Percentiles rank a stretch among this genome's conserved stretches.
Evolutionary conservation across 1,284 basidiomycete species (phyloP).

Genomic region (Vanrija sp.): DNA sequence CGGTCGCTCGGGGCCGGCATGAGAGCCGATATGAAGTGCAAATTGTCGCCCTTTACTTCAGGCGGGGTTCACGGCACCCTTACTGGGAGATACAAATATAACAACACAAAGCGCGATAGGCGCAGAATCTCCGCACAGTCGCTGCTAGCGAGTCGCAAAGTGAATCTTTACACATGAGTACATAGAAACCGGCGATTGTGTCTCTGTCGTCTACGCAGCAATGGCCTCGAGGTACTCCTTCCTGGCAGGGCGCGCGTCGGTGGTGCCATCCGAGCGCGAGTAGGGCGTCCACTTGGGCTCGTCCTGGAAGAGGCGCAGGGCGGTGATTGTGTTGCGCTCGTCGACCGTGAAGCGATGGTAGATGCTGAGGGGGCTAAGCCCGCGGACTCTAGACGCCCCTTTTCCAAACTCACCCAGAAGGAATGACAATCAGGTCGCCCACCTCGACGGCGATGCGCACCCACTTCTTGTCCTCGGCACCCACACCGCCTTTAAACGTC

Average conservation of each 20-base stretch:
- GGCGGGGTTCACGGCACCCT: too few relatives aligned
- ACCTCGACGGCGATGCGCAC: slow-evolving; percentile 64
- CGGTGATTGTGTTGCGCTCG: slow-evolving; percentile 62
- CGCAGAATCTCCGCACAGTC: too few relatives aligned
- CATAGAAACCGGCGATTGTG: background rate
- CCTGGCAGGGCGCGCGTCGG: slow-evolving; percentile 64
- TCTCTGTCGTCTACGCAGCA: slow-evolving; percentile 1
- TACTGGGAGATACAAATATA: too few relatives aligned
- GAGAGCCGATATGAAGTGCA: too few relatives aligned
- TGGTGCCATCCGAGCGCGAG: slow-evolving; percentile 57
- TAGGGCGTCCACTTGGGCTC: slow-evolving; percentile 81
- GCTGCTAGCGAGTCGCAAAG: too few relatives aligned
- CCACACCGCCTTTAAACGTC: slow-evolving; percentile 9
- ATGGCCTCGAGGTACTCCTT: slow-evolving; percentile 56
- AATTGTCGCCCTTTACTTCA: too few relatives aligned
- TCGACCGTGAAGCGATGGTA: slow-evolving; percentile 85
- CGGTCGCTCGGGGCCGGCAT: too few relatives aligned
- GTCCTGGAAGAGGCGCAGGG: slow-evolving; percentile 77
- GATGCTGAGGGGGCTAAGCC: slow-evolving; percentile 49
- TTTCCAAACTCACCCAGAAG: slow-evolving; percentile 55
- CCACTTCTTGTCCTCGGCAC: slow-evolving; percentile 58
- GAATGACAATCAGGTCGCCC: slow-evolving; percentile 70
- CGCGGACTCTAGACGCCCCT: too few relatives aligned
- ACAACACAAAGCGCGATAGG: too few relatives aligned
- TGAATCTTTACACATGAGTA: background rate